A percentile compares a stretch with the other conserved stretches of the same genome.
These are phyloP conservation scores for Ogataea allantospora DNA, from an alignment of 805 yeast species.

Conservation along the genomic window DNA sequence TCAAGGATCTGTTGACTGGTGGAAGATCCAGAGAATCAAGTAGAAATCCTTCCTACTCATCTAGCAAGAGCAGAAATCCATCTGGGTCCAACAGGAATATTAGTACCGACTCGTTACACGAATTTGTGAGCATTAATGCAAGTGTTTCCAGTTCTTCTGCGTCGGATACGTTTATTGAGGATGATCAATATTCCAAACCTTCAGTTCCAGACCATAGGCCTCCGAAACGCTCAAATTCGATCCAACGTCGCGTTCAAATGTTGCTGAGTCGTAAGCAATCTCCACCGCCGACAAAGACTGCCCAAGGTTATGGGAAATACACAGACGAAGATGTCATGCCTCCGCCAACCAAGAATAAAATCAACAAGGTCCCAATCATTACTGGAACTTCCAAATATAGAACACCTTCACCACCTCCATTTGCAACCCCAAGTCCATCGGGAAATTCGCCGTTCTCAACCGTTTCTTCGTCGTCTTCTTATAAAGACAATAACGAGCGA, in stretches of 20 bases:
- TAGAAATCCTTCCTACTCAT: constrained; percentile 20
- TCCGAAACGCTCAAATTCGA: constrained; percentile 37
- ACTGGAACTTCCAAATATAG: constrained; percentile 13
- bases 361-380: constrained; percentile 19
- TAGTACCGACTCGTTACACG: constrained; percentile 27
- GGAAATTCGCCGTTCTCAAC: constrained; percentile 13
- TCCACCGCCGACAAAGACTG: constrained; percentile 57
- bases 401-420: constrained; percentile 26
- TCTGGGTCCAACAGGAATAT: constrained; percentile 17
- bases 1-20: constrained; percentile 37
- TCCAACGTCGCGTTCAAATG: constrained; percentile 55
- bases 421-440: constrained; percentile 15
- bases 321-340: constrained; percentile 40
- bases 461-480: constrained; percentile 11
- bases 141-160: constrained; percentile 11
- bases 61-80: constrained; percentile 18
- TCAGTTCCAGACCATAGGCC: constrained; percentile 24
- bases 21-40: constrained; percentile 29
- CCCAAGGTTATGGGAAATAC: constrained; percentile 79
- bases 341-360: constrained; percentile 21
- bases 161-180: constrained; percentile 17
- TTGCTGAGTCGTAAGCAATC: constrained; percentile 43
- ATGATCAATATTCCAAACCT: constrained; percentile 14
- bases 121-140: constrained; percentile 15
- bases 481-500: constrained; percentile 7